Base-by-base conservation (phyloP, 2,329 filamentous ascomycete species). In the Fusarium illudens region DNA sequence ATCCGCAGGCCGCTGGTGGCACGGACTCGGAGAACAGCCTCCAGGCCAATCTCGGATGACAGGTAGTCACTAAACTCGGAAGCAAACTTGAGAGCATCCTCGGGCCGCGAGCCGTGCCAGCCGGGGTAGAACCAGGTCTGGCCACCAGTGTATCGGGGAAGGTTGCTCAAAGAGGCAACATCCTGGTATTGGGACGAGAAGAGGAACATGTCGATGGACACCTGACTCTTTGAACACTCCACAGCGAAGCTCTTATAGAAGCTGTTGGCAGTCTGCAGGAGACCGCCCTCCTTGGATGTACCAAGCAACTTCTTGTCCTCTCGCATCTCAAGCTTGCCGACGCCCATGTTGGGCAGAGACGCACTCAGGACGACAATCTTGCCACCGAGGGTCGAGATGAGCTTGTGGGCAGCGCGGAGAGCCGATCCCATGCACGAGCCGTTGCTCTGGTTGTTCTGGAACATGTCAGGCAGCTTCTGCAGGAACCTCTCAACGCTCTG, bases 221-320 rank as follows among this genome's bases (percentile, higher is more conserved):
- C 96, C 80, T 99, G 96, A 71, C 96, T 97, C 84, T 99, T 99
- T 34, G 94, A 97, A 80, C 96, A 99, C 78, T 99, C 96, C 4
- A 99, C 96, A 0, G 96, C 96, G 75, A 99, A 99, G 75, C 93
- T 97, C 85, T 99, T 99, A 86, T 98, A 99, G 81, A 98, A 99
- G 76, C 92, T 94, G 82, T 94, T 97, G 37, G 89, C 92, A 0
- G 96, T 97, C 78, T 98, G 95, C 54, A 99, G 83, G 30, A 99
- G 86, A 65, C 87, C 84, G 69, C 88, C 93, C 78, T 99, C 96
- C 79, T 97, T 97, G 70, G 91, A 94, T 1, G 96, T 99, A 33
- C 96, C 96, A 22, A 99, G 84, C 15, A 97, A 81, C 81, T 97
- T 97, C 85, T 97, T 97, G 80, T 99, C 94, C 80, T 98, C 95